These are phyloP conservation scores for Eutypa lata DNA, from an alignment of 2,329 filamentous ascomycete genomes.

Conservation along the genomic window DNA sequence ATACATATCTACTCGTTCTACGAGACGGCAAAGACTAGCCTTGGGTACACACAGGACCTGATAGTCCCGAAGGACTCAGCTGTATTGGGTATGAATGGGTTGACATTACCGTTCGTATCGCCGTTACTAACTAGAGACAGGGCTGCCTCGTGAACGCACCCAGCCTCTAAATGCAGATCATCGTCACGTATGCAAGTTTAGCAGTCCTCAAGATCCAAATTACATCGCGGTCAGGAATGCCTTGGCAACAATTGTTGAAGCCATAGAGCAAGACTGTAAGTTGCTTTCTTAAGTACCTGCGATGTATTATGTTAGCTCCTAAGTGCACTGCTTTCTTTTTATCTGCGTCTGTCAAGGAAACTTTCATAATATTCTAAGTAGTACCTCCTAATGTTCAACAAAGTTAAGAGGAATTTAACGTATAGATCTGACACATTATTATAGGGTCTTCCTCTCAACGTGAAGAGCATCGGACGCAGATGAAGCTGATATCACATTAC, in stretches of 20 bases:
- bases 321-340: too few relatives aligned
- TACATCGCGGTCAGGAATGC: conserved; percentile 18
- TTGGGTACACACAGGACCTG: conserved; percentile 7
- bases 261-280: conserved; percentile 7
- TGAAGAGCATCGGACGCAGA: conserved; percentile 4
- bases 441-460: neutral
- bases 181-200: conserved; percentile 25
- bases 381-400: too few relatives aligned
- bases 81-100: conserved; percentile 11
- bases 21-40: conserved; percentile 19
- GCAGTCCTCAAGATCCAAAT: conserved; percentile 15
- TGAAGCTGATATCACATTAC: conserved; percentile 14
- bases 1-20: conserved; percentile 26
- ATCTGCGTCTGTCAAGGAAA: too few relatives aligned
- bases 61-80: conserved; percentile 28
- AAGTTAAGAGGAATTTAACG: too few relatives aligned
- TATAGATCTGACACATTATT: neutral
- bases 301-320: too few relatives aligned
- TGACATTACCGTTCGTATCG: neutral
- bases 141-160: conserved; percentile 17
- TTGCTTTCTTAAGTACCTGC: neutral
- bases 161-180: conserved; percentile 24
- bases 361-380: too few relatives aligned
- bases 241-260: conserved; percentile 17
- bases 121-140: neutral